Conservation (phyloP, 768 basidiomycete genomes). For the Auricularia sp. region DNA sequence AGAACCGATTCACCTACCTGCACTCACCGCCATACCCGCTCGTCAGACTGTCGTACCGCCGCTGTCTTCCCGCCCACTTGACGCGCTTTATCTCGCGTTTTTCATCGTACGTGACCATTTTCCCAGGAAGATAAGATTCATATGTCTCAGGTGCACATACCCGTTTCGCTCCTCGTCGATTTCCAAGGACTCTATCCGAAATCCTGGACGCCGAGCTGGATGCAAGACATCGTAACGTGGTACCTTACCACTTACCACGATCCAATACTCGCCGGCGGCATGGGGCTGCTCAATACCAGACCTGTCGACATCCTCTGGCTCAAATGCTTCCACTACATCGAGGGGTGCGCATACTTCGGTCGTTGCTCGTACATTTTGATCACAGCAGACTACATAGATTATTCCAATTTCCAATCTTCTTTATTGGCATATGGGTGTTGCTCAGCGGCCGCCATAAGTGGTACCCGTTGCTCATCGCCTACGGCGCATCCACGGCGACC, state of each 20-base stretch:
- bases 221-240: slow-evolving; percentile 12
- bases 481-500: neutral
- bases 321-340: neutral
- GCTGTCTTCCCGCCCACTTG: slow-evolving; percentile 10
- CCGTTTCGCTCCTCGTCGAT: slow-evolving; percentile 25
- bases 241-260: slow-evolving; percentile 2
- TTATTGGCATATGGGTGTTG: neutral
- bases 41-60: neutral
- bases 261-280: slow-evolving; percentile 3
- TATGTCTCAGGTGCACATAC: slow-evolving; percentile 21
- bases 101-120: slow-evolving; percentile 15
- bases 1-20: too few relatives aligned
- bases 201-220: slow-evolving; percentile 13
- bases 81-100: slow-evolving; percentile 21
- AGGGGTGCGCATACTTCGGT: neutral
- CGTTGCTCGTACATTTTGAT: neutral
- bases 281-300: neutral
- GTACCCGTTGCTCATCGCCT: neutral
- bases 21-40: too few relatives aligned
- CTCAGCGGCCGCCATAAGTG: neutral
- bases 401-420: neutral
- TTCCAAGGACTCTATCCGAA: slow-evolving; percentile 26
- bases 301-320: neutral
- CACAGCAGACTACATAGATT: neutral
- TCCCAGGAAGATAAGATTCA: too few relatives aligned